Percentiles rank a stretch among this genome's conserved stretches.
phyloP scores from a whole-genome alignment of 352 stramenopile species.

The Phytophthora chlamydospora region DNA sequence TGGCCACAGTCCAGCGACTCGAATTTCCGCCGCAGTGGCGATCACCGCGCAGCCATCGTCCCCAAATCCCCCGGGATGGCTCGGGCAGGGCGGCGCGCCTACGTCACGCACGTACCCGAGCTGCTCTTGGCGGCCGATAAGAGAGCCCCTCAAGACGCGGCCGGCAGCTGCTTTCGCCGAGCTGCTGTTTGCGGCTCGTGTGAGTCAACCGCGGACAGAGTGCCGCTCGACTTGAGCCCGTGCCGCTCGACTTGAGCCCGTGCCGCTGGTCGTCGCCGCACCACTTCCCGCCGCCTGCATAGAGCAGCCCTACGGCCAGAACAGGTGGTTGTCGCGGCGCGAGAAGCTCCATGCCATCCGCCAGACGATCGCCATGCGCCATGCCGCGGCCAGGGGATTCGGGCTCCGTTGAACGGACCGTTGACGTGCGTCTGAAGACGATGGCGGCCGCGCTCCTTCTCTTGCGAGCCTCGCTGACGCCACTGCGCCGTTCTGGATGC shows the following conservation, averaged over 20 bases:
- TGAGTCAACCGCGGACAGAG: constrained; percentile 29
- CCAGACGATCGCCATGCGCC: constrained; percentile 21
- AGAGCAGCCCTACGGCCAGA: constrained; percentile 37
- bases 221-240: background rate
- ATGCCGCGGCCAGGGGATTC: constrained; percentile 4
- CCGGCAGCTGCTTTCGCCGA: constrained; percentile 33
- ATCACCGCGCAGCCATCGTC: constrained; percentile 6
- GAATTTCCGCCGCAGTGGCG: constrained; percentile 22
- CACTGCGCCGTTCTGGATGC: constrained; percentile 17
- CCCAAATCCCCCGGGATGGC: constrained; percentile 29
- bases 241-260: constrained; percentile 15
- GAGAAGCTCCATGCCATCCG: constrained; percentile 22
- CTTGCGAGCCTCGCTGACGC: constrained; percentile 18
- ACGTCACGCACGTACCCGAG: constrained; percentile 33
- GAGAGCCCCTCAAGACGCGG: constrained; percentile 22
- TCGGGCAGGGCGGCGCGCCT: constrained; percentile 23
- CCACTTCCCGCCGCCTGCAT: constrained; percentile 29
- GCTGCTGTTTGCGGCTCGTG: constrained; percentile 23
- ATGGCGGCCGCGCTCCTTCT: constrained; percentile 15
- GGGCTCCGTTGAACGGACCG: background rate
- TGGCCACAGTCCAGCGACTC: constrained; percentile 23
- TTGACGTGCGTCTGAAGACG: constrained; percentile 31
- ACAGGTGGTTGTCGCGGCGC: constrained; percentile 23
- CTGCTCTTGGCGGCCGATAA: constrained; percentile 32
- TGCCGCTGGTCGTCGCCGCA: constrained; percentile 19